phyloP scores from a whole-genome alignment of 805 yeast genomes.

The Hanseniaspora osmophila region DNA sequence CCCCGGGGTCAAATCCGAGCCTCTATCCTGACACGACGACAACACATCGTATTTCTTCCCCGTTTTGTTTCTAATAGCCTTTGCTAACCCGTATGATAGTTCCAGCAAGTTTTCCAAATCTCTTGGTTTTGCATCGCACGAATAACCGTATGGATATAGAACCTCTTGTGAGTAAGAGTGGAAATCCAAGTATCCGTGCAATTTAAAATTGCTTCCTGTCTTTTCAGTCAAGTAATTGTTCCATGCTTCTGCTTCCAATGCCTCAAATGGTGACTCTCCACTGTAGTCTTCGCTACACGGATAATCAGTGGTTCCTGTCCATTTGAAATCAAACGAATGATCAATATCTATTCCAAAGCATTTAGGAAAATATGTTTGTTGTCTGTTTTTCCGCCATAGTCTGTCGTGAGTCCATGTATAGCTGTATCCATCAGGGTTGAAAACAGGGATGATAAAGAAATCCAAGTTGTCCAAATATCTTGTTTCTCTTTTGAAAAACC shows the following conservation, averaged over 20 bases:
- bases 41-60: constrained; percentile 57
- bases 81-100: constrained; percentile 66
- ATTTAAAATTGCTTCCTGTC: constrained; percentile 29
- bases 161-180: constrained; percentile 80
- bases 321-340: constrained; percentile 66
- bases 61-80: constrained; percentile 48
- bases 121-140: constrained; percentile 59
- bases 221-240: constrained; percentile 30
- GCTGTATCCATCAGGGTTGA: constrained; percentile 84
- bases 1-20: constrained; percentile 57
- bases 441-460: constrained; percentile 65
- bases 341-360: constrained; percentile 82
- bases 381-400: constrained; percentile 82
- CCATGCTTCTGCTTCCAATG: constrained; percentile 41
- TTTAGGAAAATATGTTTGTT: constrained; percentile 46
- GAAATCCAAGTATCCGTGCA: constrained; percentile 67
- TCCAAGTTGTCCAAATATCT: constrained; percentile 45
- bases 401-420: constrained; percentile 72
- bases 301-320: constrained; percentile 44
- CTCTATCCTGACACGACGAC: constrained; percentile 70
- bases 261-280: constrained; percentile 62
- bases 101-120: constrained; percentile 73
- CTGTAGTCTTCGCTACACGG: constrained; percentile 78
- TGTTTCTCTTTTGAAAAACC: constrained; percentile 27
- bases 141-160: constrained; percentile 68